Percentiles rank a stretch among this genome's conserved stretches.
These are phyloP conservation scores for Fusarium heterosporum DNA, from an alignment of 2,329 filamentous ascomycete species.

Conservation along the genomic window DNA sequence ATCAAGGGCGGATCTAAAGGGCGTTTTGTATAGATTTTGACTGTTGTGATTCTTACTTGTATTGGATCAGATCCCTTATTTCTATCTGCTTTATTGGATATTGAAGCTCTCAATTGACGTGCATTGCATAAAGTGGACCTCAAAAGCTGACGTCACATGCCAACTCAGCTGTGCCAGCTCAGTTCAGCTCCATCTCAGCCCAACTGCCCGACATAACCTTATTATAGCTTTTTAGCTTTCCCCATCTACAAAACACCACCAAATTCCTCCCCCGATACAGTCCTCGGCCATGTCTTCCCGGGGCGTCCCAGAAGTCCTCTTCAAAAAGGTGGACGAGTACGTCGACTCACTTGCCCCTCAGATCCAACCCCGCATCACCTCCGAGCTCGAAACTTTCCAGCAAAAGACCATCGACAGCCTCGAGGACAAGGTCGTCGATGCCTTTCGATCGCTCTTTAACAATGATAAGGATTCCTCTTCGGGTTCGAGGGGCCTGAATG, in stretches of 20 bases:
- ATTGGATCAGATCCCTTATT: background rate
- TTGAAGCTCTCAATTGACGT: background rate
- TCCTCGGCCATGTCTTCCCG: constrained; percentile 51
- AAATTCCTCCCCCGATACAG: background rate
- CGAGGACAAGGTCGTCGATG: constrained; percentile 58
- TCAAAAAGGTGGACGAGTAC: constrained; percentile 59
- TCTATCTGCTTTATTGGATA: background rate
- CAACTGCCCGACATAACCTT: constrained; percentile 14
- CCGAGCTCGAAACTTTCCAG: constrained; percentile 59
- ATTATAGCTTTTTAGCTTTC: background rate
- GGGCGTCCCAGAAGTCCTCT: constrained; percentile 57
- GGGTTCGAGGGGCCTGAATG: constrained; percentile 46
- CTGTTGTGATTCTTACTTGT: no score
- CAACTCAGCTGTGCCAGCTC: constrained; percentile 26
- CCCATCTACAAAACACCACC: background rate
- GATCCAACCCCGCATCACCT: constrained; percentile 59
- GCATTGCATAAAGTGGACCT: constrained; percentile 14
- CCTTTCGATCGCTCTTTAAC: constrained; percentile 59
- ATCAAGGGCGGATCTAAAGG: background rate
- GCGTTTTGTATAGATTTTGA: background rate
- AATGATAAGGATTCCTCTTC: constrained; percentile 46
- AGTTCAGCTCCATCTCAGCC: constrained; percentile 8
- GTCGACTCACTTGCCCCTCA: constrained; percentile 61
- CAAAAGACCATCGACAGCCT: constrained; percentile 59
- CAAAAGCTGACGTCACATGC: constrained; percentile 29